These are phyloP conservation scores for Calonectria pauciramosa DNA, from an alignment of 2,329 filamentous ascomycete species.

Conservation along the genomic window DNA sequence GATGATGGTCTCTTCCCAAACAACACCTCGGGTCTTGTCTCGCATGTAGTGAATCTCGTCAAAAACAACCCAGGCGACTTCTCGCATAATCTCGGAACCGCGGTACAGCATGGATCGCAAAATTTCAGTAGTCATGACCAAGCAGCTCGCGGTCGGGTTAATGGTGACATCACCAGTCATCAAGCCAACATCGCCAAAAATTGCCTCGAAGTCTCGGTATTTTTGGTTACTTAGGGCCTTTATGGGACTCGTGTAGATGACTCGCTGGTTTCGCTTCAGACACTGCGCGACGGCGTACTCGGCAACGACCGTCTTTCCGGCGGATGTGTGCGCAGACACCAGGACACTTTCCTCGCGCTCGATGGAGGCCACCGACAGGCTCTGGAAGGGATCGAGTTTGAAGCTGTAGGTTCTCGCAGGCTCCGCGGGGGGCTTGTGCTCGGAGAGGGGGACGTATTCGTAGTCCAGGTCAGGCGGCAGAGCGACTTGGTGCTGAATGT, in stretches of 20 bases:
- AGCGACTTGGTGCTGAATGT: constrained; percentile 98
- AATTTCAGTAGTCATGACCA: constrained; percentile 99
- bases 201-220: constrained; percentile 94
- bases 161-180: constrained; percentile 99
- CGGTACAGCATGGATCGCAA: constrained; percentile 97
- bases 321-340: constrained; percentile 96
- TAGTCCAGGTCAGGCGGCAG: constrained; percentile 94
- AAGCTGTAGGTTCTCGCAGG: constrained; percentile 90
- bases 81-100: constrained; percentile 98
- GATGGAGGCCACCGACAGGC: constrained; percentile 93
- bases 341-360: constrained; percentile 96
- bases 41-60: constrained; percentile 99
- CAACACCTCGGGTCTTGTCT: constrained; percentile 93
- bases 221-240: constrained; percentile 99
- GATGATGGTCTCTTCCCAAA: constrained; percentile 99
- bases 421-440: constrained; percentile 90
- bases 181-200: constrained; percentile 96
- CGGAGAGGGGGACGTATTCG: constrained; percentile 93
- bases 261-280: constrained; percentile 95
- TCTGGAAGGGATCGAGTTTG: constrained; percentile 96
- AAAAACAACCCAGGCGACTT: constrained; percentile 98
- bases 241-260: constrained; percentile 99
- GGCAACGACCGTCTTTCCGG: constrained; percentile 97
- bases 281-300: constrained; percentile 99
- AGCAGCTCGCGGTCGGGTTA: constrained; percentile 96